Conservation (phyloP, 192 early-diverging fungal species). For the Geranomyces variabilis region DNA sequence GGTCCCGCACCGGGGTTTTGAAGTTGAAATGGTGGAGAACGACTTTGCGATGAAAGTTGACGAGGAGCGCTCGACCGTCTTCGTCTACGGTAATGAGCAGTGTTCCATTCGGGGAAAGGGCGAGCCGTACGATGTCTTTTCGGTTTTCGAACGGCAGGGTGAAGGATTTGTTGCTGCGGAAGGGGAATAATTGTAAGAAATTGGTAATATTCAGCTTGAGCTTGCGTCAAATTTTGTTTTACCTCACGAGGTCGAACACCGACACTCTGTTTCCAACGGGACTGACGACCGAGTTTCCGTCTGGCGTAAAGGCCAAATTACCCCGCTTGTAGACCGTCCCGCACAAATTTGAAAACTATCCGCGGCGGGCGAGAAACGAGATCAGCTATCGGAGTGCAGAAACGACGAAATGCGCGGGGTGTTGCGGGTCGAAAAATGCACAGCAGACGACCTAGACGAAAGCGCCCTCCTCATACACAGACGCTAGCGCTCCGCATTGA, state of each 20-base stretch:
- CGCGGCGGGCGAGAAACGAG: background rate
- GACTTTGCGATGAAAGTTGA: conserved; percentile 83
- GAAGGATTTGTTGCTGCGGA: conserved; percentile 77
- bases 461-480: too few species aligned
- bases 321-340: conserved; percentile 97
- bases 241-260: conserved; percentile 93
- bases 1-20: conserved; percentile 75
- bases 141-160: conserved; percentile 95
- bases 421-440: too few species aligned
- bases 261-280: conserved; percentile 97
- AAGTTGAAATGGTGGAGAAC: conserved; percentile 92
- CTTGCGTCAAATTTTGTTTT: background rate
- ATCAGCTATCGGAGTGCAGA: background rate
- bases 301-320: conserved; percentile 94
- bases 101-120: conserved; percentile 84
- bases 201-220: background rate
- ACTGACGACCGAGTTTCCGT: conserved; percentile 89
- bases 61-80: conserved; percentile 84
- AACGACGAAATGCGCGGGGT: too few species aligned
- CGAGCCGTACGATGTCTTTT: conserved; percentile 86
- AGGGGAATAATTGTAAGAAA: background rate
- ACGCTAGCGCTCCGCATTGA: too few species aligned
- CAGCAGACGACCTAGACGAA: too few species aligned
- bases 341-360: conserved; percentile 92
- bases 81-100: conserved; percentile 93